Evolutionary conservation across 176 grass and related monocot species (phyloP), one percentile per base, ranked within the genome.

Genomic region (Eragrostis curvula): DNA sequence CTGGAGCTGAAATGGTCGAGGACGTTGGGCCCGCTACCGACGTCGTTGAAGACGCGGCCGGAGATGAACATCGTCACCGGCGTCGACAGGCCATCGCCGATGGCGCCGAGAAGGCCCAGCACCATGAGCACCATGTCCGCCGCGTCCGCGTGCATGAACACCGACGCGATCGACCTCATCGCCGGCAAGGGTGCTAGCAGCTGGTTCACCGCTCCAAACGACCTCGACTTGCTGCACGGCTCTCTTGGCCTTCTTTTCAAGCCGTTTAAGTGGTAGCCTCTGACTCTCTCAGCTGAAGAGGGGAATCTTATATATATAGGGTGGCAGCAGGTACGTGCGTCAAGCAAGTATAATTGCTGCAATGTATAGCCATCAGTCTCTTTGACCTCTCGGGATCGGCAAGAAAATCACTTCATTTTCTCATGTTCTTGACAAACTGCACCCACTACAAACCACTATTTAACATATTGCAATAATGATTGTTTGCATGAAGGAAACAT

Each of bases 141-240:
- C 0, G 67, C 70, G 68, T 99, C 96, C 41, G 93, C 96, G 66
- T 99, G 96, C 91, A 87, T 92, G 82, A 99, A 92, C 71, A 99
- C 94, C 25, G 93, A 69, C 79, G 42, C 59, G 68, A 90, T 44
- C 68, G 74, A 79, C 51, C 24, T 9, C n/a, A 83, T 8, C 74
- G n/a, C n/a, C n/a, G n/a, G n/a, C n/a, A n/a, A n/a, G 6, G 24
- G 24, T 24, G 21, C 15, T 11, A 36, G 32, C 32, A 36, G 32
- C 32, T 36, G 39, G 36, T 56, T 12, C 53, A 21, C 30, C 21
- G 21, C 36, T 24, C 73, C 28, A 21, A 27, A n/a, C n/a, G n/a
- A n/a, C n/a, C n/a, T n/a, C n/a, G n/a, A n/a, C n/a, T n/a, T n/a
- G n/a, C n/a, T 28, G 40, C 58, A 65, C 29, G 70, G 20, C 21